These are phyloP conservation scores for Metarhizium rileyi DNA, from an alignment of 2,329 filamentous ascomycete genomes.

Conservation along the genomic window DNA sequence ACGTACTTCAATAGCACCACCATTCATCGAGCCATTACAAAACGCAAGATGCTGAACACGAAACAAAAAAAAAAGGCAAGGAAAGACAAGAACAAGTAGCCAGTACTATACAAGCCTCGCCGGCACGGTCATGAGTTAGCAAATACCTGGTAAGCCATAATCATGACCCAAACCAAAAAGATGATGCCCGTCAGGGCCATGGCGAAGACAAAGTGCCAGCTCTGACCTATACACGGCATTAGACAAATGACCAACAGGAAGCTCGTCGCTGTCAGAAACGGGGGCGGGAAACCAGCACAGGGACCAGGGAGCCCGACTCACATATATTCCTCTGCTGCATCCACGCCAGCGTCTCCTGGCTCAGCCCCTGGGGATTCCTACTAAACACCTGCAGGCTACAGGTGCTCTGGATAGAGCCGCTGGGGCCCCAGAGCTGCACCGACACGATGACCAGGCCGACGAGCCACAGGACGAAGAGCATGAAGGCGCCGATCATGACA, in stretches of 20 bases:
- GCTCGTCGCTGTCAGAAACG: too few relatives aligned
- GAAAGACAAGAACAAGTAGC: not conserved
- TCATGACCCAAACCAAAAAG: slow-evolving; percentile 58
- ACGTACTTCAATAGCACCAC: not conserved
- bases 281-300: too few relatives aligned
- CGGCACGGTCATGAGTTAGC: slow-evolving; percentile 24
- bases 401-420: slow-evolving; percentile 46
- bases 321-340: slow-evolving; percentile 55
- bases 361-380: slow-evolving; percentile 39
- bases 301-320: too few relatives aligned
- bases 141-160: slow-evolving; percentile 59
- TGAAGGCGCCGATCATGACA: slow-evolving; percentile 54
- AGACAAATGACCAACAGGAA: too few relatives aligned
- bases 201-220: slow-evolving; percentile 56
- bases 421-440: slow-evolving; percentile 54
- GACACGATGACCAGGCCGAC: slow-evolving; percentile 53
- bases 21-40: too few relatives aligned
- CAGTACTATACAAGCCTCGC: not conserved
- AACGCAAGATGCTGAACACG: too few relatives aligned
- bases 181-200: slow-evolving; percentile 50
- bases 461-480: slow-evolving; percentile 59
- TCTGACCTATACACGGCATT: slow-evolving; percentile 35
- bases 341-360: slow-evolving; percentile 49
- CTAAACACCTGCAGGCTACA: slow-evolving; percentile 50
- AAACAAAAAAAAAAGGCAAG: not conserved